phyloP scores from a whole-genome alignment of 2,329 filamentous ascomycete species.

The Dactylellina cionopaga region DNA sequence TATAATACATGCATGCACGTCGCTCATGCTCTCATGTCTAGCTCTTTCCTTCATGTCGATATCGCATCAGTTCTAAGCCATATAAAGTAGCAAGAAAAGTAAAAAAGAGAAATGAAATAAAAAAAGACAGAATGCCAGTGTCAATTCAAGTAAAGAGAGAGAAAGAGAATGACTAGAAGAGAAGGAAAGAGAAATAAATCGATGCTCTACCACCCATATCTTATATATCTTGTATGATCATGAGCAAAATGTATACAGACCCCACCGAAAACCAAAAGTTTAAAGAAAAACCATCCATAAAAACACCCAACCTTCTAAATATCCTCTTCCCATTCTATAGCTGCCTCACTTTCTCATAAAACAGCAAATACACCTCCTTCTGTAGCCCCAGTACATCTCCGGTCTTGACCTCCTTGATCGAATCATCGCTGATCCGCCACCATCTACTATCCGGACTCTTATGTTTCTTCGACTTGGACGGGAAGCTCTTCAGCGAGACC shows the following conservation, averaged over 20 bases:
- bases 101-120: background rate
- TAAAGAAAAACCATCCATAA: background rate
- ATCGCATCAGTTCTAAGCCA: background rate
- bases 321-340: background rate
- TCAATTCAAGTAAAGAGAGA: background rate
- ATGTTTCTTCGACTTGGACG: slow-evolving; percentile 59
- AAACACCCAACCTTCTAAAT: background rate
- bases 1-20: slow-evolving; percentile 7
- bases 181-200: too few relatives aligned
- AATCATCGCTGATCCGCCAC: slow-evolving; percentile 99
- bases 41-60: background rate
- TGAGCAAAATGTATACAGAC: background rate
- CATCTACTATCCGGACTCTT: slow-evolving; percentile 75
- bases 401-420: slow-evolving; percentile 93
- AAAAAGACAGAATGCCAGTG: background rate
- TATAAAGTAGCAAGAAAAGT: background rate
- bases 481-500: slow-evolving; percentile 31
- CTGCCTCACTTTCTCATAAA: slow-evolving; percentile 74
- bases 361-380: slow-evolving; percentile 92
- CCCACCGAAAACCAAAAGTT: background rate
- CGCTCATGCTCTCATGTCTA: too few relatives aligned
- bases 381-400: slow-evolving; percentile 92
- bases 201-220: background rate
- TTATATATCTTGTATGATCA: background rate
- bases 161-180: too few relatives aligned